These are phyloP conservation scores for Vanrija sp. DNA, from an alignment of 1,284 basidiomycete species.

Conservation along the genomic window DNA sequence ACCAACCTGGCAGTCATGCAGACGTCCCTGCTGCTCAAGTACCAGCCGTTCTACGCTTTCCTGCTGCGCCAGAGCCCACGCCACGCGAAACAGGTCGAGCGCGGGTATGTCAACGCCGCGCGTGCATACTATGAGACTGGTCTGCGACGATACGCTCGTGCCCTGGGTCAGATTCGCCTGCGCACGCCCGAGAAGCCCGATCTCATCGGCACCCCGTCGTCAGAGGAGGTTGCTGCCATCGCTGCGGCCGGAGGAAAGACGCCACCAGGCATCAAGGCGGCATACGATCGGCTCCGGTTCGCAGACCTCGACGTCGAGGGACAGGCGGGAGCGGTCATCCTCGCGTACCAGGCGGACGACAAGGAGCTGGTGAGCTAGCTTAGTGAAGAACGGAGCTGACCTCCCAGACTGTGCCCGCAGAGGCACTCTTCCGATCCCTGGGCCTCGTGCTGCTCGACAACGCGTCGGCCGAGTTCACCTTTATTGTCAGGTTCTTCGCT, in stretches of 20 bases:
- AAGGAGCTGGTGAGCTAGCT: constrained; percentile 64
- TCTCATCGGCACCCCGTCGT: constrained; percentile 34
- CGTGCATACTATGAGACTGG: constrained; percentile 94
- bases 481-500: constrained; percentile 75
- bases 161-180: constrained; percentile 72
- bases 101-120: constrained; percentile 77
- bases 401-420: constrained; percentile 70
- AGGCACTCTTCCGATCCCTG: constrained; percentile 76
- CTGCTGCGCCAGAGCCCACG: constrained; percentile 73
- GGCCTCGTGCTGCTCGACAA: constrained; percentile 89
- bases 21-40: constrained; percentile 79
- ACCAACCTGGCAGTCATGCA: constrained; percentile 93
- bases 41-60: constrained; percentile 77
- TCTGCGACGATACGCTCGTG: constrained; percentile 82
- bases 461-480: constrained; percentile 81
- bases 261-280: constrained; percentile 49
- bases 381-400: background rate
- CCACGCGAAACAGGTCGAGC: constrained; percentile 83
- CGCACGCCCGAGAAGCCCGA: constrained; percentile 42
- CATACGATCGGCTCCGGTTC: constrained; percentile 58
- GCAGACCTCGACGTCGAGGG: constrained; percentile 64
- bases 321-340: constrained; percentile 60
- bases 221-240: constrained; percentile 28
- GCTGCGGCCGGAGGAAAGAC: constrained; percentile 23
- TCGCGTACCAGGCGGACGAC: constrained; percentile 81